phyloP scores from a whole-genome alignment of 2,329 filamentous ascomycete species.

The Raffaelea deltoideospora region DNA sequence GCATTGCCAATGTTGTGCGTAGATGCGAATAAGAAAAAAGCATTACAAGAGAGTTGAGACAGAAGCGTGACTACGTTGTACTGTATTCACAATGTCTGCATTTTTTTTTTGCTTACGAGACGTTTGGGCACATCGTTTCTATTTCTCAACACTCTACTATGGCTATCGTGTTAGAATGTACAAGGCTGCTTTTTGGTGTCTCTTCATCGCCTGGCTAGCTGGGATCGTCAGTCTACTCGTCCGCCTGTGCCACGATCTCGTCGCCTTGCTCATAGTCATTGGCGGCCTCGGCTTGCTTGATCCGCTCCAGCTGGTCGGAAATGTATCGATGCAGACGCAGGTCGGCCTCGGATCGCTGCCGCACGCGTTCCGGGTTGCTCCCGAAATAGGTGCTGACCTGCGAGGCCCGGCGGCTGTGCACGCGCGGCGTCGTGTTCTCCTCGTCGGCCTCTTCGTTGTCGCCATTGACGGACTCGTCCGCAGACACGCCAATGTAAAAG shows the following conservation, averaged over 20 bases:
- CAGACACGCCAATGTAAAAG: conserved; percentile 31
- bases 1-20: too few species aligned
- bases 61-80: too few species aligned
- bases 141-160: too few species aligned
- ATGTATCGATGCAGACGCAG: conserved; percentile 70
- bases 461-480: conserved; percentile 28
- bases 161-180: too few species aligned
- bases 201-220: too few species aligned
- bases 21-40: too few species aligned
- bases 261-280: conserved; percentile 25
- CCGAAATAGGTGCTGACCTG: conserved; percentile 23
- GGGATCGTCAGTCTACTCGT: too few species aligned
- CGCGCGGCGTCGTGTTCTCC: conserved; percentile 22
- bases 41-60: too few species aligned
- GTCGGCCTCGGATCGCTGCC: conserved; percentile 40
- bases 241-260: conserved; percentile 29
- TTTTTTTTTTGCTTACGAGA: too few species aligned
- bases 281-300: conserved; percentile 40
- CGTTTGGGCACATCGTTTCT: too few species aligned
- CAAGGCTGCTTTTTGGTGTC: too few species aligned
- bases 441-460: conserved; percentile 29
- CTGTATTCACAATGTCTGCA: too few species aligned
- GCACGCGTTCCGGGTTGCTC: conserved; percentile 34
- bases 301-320: conserved; percentile 60
- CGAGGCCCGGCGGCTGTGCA: conserved; percentile 18